Evolutionary conservation across 768 basidiomycete genomes (phyloP).

Genomic region (Tricholoma sp.): DNA sequence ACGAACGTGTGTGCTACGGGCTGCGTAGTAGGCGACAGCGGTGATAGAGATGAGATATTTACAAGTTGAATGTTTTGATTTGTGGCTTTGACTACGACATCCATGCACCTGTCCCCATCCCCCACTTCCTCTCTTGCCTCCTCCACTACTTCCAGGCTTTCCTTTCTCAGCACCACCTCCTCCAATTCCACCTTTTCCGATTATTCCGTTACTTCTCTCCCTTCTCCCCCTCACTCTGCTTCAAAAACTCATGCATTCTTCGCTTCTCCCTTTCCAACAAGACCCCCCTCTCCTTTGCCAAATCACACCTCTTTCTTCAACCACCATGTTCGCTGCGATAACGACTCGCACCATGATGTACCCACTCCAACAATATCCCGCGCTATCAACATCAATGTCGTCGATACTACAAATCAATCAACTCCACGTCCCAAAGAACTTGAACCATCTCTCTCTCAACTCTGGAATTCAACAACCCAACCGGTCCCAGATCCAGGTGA

Average conservation of each 20-base stretch:
- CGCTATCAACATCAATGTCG: not conserved
- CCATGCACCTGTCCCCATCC: constrained; percentile 13
- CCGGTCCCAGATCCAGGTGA: not conserved
- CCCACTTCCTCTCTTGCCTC: constrained; percentile 19
- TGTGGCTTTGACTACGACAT: not conserved
- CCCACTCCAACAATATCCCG: constrained; percentile 14
- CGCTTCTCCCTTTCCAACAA: constrained; percentile 37
- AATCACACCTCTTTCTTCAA: constrained; percentile 15
- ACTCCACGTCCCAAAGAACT: constrained; percentile 14
- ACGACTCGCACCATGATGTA: constrained; percentile 5
- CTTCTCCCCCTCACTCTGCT: constrained; percentile 23
- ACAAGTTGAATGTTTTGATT: not conserved
- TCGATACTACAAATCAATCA: constrained; percentile 5
- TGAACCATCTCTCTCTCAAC: constrained; percentile 5
- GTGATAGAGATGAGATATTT: not conserved
- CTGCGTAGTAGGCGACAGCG: not conserved
- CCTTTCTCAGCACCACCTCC: constrained; percentile 24
- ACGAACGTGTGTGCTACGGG: too few relatives aligned
- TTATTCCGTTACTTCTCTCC: constrained; percentile 19
- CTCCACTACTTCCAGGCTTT: constrained; percentile 25
- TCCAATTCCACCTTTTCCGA: constrained; percentile 39
- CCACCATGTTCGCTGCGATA: too few relatives aligned
- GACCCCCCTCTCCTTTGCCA: constrained; percentile 27
- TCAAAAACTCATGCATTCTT: constrained; percentile 48
- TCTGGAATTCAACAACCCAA: not conserved